Evolutionary conservation across 768 basidiomycete species (phyloP).

Genomic region (Calocybe cyanea): DNA sequence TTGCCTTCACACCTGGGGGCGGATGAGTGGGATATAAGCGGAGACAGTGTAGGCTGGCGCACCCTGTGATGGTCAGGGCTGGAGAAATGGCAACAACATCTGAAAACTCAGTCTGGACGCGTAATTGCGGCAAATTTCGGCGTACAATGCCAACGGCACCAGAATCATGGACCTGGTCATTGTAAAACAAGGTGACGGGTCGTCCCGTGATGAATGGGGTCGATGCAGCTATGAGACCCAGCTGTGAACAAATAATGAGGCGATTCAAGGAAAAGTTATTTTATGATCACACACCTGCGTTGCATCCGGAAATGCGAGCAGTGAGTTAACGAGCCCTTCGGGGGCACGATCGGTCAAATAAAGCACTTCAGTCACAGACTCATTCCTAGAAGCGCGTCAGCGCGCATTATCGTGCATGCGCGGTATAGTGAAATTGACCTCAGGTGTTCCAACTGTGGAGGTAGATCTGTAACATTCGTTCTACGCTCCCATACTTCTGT

Average conservation of each 20-base stretch:
- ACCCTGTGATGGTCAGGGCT: conserved; percentile 56
- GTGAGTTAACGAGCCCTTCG: conserved; percentile 47
- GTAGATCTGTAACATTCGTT: conserved; percentile 23
- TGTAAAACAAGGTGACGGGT: conserved; percentile 64
- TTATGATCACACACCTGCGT: conserved; percentile 39
- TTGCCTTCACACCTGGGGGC: conserved; percentile 61
- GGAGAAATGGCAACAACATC: conserved; percentile 30
- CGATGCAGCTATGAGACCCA: conserved; percentile 67
- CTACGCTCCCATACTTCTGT: conserved; percentile 44
- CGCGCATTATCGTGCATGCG: no score
- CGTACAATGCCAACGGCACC: conserved; percentile 73
- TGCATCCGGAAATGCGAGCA: conserved; percentile 40
- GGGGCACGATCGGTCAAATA: conserved; percentile 57
- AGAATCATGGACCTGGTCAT: conserved; percentile 48
- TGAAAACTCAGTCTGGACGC: conserved; percentile 34
- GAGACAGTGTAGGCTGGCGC: conserved; percentile 5
- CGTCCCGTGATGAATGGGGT: conserved; percentile 80
- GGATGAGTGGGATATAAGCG: not conserved
- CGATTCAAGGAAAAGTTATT: not conserved
- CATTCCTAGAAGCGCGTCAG: conserved; percentile 18
- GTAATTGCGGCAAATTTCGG: conserved; percentile 15
- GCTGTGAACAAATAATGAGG: conserved; percentile 28
- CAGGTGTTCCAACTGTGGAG: conserved; percentile 32
- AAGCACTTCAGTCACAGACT: conserved; percentile 34
- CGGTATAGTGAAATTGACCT: conserved; percentile 25